Evolutionary conservation across 2,329 filamentous ascomycete genomes (phyloP).

Genomic region (Arthrobotrys musiformis): DNA sequence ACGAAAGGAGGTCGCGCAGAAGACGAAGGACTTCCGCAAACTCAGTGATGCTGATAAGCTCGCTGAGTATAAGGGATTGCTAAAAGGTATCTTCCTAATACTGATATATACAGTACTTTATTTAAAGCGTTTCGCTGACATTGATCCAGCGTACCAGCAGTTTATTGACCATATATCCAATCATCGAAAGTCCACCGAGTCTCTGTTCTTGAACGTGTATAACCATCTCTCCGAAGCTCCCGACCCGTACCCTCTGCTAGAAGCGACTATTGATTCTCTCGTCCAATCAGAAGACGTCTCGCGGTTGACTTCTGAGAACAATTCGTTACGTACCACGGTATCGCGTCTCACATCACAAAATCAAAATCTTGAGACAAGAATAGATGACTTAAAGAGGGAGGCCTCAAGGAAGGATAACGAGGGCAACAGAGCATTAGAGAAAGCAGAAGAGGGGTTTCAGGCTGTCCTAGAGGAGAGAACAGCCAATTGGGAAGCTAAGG

Average conservation of each 20-base stretch:
- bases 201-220: constrained; percentile 91
- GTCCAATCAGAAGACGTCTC: constrained; percentile 91
- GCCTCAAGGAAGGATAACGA: constrained; percentile 68
- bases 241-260: constrained; percentile 93
- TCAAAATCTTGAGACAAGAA: constrained; percentile 59
- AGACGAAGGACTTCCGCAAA: constrained; percentile 97
- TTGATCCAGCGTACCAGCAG: constrained; percentile 81
- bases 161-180: constrained; percentile 97
- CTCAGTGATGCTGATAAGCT: constrained; percentile 89
- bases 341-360: constrained; percentile 61
- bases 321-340: constrained; percentile 83
- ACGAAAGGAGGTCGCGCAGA: constrained; percentile 96
- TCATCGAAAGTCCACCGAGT: constrained; percentile 93
- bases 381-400: constrained; percentile 62
- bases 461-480: constrained; percentile 92
- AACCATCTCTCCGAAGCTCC: constrained; percentile 93
- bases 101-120: not conserved
- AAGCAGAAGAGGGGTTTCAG: constrained; percentile 90
- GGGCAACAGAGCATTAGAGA: constrained; percentile 81
- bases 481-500: constrained; percentile 95
- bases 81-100: constrained; percentile 74
- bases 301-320: constrained; percentile 86
- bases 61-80: constrained; percentile 83
- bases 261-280: constrained; percentile 94
- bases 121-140: not conserved